Evolutionary conservation across 2,329 filamentous ascomycete genomes (phyloP).

Genomic region (Fusarium longipes): DNA sequence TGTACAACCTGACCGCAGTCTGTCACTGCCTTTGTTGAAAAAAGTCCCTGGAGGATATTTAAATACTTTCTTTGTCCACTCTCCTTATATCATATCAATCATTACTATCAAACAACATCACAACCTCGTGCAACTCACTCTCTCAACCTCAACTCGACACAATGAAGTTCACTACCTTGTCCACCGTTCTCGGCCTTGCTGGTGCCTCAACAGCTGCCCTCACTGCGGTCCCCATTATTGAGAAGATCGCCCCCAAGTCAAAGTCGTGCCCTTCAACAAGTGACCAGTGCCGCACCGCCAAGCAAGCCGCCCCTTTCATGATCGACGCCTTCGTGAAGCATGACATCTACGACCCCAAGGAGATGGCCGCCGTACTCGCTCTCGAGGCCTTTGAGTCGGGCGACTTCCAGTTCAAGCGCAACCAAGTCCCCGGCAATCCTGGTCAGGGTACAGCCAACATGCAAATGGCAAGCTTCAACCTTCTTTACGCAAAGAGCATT

Average conservation of each 20-base stretch:
- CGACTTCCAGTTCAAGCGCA: conserved; percentile 77
- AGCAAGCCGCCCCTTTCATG: conserved; percentile 68
- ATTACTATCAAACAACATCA: neutral
- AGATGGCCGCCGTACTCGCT: conserved; percentile 76
- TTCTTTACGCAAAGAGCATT: conserved; percentile 60
- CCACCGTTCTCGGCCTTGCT: conserved; percentile 34
- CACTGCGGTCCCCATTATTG: conserved; percentile 56
- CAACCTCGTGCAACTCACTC: neutral
- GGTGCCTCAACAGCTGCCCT: conserved; percentile 36
- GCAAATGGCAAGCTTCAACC: conserved; percentile 60
- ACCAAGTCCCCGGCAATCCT: conserved; percentile 65
- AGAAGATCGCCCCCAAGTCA: conserved; percentile 68
- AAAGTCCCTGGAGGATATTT: conserved; percentile 29
- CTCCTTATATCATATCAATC: neutral
- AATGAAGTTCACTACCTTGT: conserved; percentile 47
- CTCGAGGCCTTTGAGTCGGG: conserved; percentile 78
- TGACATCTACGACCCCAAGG: conserved; percentile 62
- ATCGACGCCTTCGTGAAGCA: conserved; percentile 67
- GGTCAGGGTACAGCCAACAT: conserved; percentile 77
- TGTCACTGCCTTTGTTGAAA: neutral
- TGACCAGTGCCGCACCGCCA: conserved; percentile 74
- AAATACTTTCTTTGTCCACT: neutral
- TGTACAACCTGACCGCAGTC: conserved; percentile 2
- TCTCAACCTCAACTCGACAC: neutral
- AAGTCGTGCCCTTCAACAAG: conserved; percentile 61